Evolutionary conservation across 1,284 basidiomycete species (phyloP).

Genomic region (Trichosporon sp.): DNA sequence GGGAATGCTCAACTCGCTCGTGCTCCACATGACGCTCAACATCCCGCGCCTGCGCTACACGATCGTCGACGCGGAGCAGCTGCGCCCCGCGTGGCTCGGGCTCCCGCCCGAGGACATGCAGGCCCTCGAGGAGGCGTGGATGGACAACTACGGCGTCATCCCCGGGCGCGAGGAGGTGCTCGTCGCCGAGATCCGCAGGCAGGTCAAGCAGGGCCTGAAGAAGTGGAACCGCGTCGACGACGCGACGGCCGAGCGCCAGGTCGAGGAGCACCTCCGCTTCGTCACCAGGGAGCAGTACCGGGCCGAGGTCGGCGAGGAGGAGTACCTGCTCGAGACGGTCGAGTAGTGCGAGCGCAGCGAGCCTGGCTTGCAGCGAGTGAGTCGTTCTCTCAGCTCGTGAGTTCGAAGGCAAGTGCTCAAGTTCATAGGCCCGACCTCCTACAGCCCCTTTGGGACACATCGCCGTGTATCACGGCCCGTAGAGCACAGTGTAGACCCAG

Average conservation of each 20-base stretch:
- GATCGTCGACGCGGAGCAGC: slow-evolving; percentile 14
- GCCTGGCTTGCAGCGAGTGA: neutral
- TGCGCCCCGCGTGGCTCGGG: slow-evolving; percentile 16
- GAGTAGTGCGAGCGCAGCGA: neutral
- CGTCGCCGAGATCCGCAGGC: neutral
- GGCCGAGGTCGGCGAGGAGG: neutral
- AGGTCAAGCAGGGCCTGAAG: neutral
- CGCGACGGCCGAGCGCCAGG: neutral
- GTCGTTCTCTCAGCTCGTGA: too few relatives aligned
- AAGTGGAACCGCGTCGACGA: slow-evolving; percentile 5
- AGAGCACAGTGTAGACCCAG: neutral
- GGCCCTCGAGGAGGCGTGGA: neutral
- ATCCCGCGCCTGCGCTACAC: slow-evolving; percentile 7
- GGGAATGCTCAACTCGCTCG: slow-evolving; percentile 14
- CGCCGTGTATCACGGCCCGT: neutral
- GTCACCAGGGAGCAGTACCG: slow-evolving; percentile 1
- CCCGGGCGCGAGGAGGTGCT: neutral
- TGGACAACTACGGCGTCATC: neutral
- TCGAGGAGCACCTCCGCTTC: neutral
- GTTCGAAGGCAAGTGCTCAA: too few relatives aligned
- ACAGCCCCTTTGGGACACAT: too few relatives aligned
- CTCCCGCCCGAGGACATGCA: neutral
- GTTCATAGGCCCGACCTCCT: too few relatives aligned
- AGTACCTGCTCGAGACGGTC: neutral
- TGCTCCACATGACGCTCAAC: slow-evolving; percentile 10